Evolutionary conservation across 306 rosid genomes (phyloP), one percentile per base, ranked within the genome.

Genomic region (Chamaecrista fasciculata): DNA sequence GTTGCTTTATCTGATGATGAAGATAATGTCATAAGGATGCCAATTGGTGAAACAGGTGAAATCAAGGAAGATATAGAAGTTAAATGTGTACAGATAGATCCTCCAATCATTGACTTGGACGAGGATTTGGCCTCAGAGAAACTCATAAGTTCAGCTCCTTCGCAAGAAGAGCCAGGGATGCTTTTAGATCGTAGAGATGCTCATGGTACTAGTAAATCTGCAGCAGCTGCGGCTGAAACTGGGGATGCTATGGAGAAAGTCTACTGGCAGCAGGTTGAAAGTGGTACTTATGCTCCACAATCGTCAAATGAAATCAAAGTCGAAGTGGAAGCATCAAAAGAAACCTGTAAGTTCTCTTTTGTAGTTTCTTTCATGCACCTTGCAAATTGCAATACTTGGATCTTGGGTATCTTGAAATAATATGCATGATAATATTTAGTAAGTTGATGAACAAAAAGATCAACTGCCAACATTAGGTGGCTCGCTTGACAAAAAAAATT

Each of bases 321-420:
- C 40, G 67, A 81, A 9, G 37, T 67, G 61, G 78, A 84, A 76
- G 82, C 69, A 49, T 76, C 87, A 25, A 79, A 82, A 72, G 81
- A 78, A 73, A 70, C 67, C 66, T 11, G 97, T 94, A 81, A 89
- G 97, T 87, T 67, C 47, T 21, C 40, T 74, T 71, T 73, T 20
- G 37, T 57, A 26, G 18, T 59, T 77, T 47, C 24, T 59, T 74
- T 73, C 63, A 47, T 56, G 4, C 66, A 33, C 47, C 20, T 24
- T 58, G 20, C 29, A 36, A 33, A 16, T 24, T 58, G 20, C 29
- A 36, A 33, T 4, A 0, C 37, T 56, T 73, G 44, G 19, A 55
- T 56, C 43, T 57, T 43, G 74, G 58, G 52, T 8, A 36, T 57
- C 40, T 15, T 33, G 51, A 63, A 40, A 24, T 34, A 33, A 58